Evolutionary conservation across 106 monocot species (phyloP).

Genomic region (Amphibolis antarctica): DNA sequence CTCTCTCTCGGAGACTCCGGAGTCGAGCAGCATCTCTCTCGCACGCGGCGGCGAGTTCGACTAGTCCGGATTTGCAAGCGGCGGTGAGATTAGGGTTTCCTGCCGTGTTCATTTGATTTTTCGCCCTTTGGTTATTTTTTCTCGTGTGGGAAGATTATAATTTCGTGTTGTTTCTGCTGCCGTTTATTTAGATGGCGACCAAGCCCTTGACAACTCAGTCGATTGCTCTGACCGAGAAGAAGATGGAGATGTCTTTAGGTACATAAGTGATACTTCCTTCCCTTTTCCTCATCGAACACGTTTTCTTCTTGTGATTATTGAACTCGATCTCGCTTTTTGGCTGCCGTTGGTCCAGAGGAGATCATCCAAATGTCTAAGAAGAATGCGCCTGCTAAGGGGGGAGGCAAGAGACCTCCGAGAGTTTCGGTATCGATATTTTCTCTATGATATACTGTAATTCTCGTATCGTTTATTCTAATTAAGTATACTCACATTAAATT

Average conservation of each 20-base stretch:
- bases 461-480: not conserved
- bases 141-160: too few relatives aligned
- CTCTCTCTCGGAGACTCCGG: too few relatives aligned
- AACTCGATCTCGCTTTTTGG: not conserved
- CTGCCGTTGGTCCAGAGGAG: constrained; percentile 63
- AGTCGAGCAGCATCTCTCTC: too few relatives aligned
- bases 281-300: not conserved
- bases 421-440: constrained; percentile 27
- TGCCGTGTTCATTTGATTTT: too few relatives aligned
- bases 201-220: constrained; percentile 30
- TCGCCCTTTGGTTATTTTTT: too few relatives aligned
- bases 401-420: constrained; percentile 46
- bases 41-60: too few relatives aligned
- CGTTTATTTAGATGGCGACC: constrained; percentile 34
- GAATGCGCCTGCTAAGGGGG: constrained; percentile 15
- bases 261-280: constrained; percentile 3
- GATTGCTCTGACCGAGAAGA: constrained; percentile 61
- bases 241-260: constrained; percentile 79
- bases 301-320: not conserved
- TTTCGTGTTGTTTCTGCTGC: too few relatives aligned
- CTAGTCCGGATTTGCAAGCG: too few relatives aligned
- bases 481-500: not conserved
- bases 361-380: constrained; percentile 97
- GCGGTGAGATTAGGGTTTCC: too few relatives aligned
- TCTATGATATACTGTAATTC: not conserved